Percentiles rank a stretch among this genome's conserved stretches.
These are phyloP conservation scores for Candida pseudofarinosa DNA, from an alignment of 805 yeast species.

Conservation along the genomic window DNA sequence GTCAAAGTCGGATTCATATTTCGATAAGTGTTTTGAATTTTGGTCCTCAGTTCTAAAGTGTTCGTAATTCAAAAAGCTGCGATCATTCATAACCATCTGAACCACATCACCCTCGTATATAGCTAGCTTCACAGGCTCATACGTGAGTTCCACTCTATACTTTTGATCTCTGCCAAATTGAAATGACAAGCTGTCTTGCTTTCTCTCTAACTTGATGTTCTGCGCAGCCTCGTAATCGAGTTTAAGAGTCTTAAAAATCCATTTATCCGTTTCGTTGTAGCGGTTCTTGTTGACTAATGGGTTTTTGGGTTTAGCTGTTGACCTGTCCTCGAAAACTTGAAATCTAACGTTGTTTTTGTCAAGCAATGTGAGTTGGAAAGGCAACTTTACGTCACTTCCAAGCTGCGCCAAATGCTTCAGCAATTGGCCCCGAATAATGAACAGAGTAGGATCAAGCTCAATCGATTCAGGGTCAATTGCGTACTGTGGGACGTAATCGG, in stretches of 20 bases:
- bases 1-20: conserved; percentile 61
- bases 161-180: conserved; percentile 36
- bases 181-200: conserved; percentile 11
- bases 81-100: conserved; percentile 62
- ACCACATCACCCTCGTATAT: conserved; percentile 42
- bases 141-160: conserved; percentile 41
- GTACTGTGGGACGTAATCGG: conserved; percentile 17
- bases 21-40: conserved; percentile 35
- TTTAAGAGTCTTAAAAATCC: conserved; percentile 45
- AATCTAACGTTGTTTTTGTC: conserved; percentile 59
- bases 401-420: conserved; percentile 32
- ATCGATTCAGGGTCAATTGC: conserved; percentile 19
- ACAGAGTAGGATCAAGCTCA: conserved; percentile 10
- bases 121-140: conserved; percentile 48
- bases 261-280: conserved; percentile 54
- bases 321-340: conserved; percentile 57
- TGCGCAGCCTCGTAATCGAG: conserved; percentile 1
- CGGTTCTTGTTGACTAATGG: conserved; percentile 39
- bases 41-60: conserved; percentile 54
- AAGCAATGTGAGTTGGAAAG: conserved; percentile 55
- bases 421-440: conserved; percentile 43
- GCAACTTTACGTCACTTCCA: conserved; percentile 36
- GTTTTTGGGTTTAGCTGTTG: conserved; percentile 15
- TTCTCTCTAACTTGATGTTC: neutral
- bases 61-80: conserved; percentile 73